Percentiles rank a stretch among this genome's conserved stretches.
phyloP scores from a whole-genome alignment of 2,329 filamentous ascomycete genomes.

The Dactylellina sp. region DNA sequence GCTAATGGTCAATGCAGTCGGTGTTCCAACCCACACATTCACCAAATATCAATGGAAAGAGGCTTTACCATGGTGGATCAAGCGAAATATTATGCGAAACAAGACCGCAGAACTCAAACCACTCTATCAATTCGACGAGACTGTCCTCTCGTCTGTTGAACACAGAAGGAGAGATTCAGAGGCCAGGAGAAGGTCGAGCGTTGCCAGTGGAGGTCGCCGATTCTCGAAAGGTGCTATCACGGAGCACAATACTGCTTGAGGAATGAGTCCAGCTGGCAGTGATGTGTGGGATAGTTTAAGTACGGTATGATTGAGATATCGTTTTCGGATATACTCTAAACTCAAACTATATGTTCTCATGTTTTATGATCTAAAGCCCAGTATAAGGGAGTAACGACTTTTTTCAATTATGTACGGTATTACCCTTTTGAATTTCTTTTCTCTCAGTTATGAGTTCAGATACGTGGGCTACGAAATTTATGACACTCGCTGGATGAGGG shows the following conservation, averaged over 20 bases:
- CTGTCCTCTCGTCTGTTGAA: constrained; percentile 47
- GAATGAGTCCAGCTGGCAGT: not conserved
- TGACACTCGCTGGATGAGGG: too few relatives aligned
- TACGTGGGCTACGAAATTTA: too few relatives aligned
- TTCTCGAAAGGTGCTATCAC: constrained; percentile 10
- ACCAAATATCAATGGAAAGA: constrained; percentile 71
- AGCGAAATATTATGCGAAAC: constrained; percentile 69
- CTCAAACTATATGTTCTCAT: not conserved
- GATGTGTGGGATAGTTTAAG: not conserved
- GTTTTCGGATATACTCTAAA: not conserved
- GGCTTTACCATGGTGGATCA: constrained; percentile 72
- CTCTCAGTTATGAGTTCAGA: not conserved
- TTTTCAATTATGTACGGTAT: not conserved
- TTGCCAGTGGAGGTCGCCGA: not conserved
- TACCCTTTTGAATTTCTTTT: not conserved
- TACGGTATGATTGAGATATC: not conserved
- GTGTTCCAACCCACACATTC: constrained; percentile 71
- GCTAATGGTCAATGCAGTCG: constrained; percentile 67
- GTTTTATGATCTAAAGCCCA: not conserved
- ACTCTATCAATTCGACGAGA: constrained; percentile 68
- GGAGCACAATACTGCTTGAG: not conserved
- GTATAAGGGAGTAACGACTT: not conserved
- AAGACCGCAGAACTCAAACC: constrained; percentile 67
- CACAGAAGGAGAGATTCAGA: constrained; percentile 37
- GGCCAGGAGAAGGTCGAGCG: constrained; percentile 36